phyloP scores from a whole-genome alignment of 352 stramenopile species.

The Blastocystis sp. region DNA sequence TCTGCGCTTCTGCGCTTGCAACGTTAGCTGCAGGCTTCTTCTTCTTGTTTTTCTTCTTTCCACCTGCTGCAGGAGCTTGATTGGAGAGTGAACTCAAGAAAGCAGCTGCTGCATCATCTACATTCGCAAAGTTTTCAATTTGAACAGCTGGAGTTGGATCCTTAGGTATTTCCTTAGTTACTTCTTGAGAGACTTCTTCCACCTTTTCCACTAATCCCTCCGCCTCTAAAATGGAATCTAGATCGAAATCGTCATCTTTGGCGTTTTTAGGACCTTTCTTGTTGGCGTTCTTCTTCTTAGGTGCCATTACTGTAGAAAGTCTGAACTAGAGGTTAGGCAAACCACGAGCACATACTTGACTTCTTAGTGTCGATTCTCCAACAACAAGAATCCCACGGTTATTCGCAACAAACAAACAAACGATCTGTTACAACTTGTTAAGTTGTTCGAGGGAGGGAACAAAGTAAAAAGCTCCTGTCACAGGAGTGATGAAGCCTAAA shows the following conservation, averaged over 20 bases:
- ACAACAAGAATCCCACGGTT: background rate
- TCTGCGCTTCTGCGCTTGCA: background rate
- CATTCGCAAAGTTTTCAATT: background rate
- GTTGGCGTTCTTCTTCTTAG: constrained; percentile 51
- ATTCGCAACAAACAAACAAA: background rate
- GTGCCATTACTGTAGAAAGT: background rate
- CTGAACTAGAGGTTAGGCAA: background rate
- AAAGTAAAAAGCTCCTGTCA: constrained; percentile 46
- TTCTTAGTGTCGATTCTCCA: background rate
- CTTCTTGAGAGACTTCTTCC: no score
- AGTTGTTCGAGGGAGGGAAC: constrained; percentile 4
- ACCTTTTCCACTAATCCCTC: background rate
- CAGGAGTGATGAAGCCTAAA: constrained; percentile 11
- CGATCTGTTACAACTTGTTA: background rate
- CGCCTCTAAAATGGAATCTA: constrained; percentile 24
- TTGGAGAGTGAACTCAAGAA: background rate
- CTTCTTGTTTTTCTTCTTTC: constrained; percentile 27
- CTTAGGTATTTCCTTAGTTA: background rate
- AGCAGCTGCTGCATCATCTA: background rate
- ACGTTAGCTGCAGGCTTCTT: background rate
- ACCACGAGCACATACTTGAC: background rate
- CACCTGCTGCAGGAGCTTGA: background rate
- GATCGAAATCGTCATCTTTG: constrained; percentile 51
- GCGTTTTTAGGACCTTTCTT: background rate
- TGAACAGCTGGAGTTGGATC: background rate